A percentile compares a stretch with the other conserved stretches of the same genome.
These are phyloP conservation scores for Colletotrichum zoysiae DNA, from an alignment of 2,329 filamentous ascomycete species.

Conservation along the genomic window DNA sequence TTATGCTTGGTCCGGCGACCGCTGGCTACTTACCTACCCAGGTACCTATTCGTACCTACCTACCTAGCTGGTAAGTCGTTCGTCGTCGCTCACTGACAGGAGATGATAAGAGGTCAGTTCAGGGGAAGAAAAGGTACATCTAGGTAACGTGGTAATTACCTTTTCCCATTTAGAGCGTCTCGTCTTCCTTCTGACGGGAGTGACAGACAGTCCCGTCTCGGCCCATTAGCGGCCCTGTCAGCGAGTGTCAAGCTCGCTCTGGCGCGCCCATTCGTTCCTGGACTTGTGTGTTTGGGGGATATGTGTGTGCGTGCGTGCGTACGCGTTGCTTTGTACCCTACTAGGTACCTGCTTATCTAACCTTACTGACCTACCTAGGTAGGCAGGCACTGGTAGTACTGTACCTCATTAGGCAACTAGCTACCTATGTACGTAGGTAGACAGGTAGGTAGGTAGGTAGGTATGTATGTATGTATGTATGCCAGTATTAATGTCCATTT, in stretches of 20 bases:
- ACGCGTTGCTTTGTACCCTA: neutral
- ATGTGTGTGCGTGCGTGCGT: neutral
- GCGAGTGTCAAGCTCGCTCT: constrained; percentile 22
- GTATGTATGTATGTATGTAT: too few species aligned
- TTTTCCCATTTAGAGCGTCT: neutral
- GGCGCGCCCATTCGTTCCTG: neutral
- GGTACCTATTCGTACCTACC: too few species aligned
- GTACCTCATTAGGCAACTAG: too few species aligned
- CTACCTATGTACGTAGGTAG: too few species aligned
- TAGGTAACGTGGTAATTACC: neutral
- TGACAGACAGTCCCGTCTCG: constrained; percentile 3
- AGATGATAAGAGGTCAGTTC: neutral
- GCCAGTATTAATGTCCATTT: neutral
- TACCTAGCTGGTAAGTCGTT: neutral
- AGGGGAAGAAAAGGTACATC: neutral
- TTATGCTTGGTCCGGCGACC: neutral
- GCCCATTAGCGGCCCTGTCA: constrained; percentile 18
- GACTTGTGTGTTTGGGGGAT: neutral
- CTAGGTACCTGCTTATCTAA: too few species aligned
- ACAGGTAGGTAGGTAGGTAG: too few species aligned
- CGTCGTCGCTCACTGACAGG: neutral
- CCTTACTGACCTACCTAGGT: too few species aligned
- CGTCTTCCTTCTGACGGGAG: neutral
- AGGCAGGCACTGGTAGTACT: too few species aligned
- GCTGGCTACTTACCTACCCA: neutral